These are phyloP conservation scores for Syncephalastrum sp. DNA, from an alignment of 371 early-diverging fungal species.

Conservation along the genomic window DNA sequence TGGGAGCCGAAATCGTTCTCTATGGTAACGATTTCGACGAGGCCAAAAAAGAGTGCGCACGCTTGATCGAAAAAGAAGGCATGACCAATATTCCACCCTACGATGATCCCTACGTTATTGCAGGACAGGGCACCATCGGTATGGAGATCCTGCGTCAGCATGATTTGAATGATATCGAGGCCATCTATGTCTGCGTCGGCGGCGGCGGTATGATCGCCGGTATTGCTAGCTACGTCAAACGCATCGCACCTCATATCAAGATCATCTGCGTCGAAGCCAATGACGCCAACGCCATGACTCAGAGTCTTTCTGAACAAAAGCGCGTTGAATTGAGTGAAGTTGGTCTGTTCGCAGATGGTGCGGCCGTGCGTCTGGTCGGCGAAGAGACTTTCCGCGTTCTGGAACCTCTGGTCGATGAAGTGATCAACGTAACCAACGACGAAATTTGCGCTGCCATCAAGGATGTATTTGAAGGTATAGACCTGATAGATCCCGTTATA, in stretches of 20 bases:
- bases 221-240: slow-evolving; percentile 87
- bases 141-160: slow-evolving; percentile 90
- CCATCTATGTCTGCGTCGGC: slow-evolving; percentile 89
- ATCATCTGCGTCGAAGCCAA: slow-evolving; percentile 90
- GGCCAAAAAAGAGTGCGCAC: slow-evolving; percentile 81
- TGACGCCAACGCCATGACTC: slow-evolving; percentile 91
- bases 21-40: slow-evolving; percentile 92
- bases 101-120: slow-evolving; percentile 97
- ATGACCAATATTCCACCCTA: slow-evolving; percentile 93
- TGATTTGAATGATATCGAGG: slow-evolving; percentile 66
- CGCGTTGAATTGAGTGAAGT: slow-evolving; percentile 74
- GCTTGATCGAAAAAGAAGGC: slow-evolving; percentile 69
- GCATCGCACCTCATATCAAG: slow-evolving; percentile 80
- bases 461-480: slow-evolving; percentile 85
- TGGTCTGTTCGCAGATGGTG: slow-evolving; percentile 96
- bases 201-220: slow-evolving; percentile 96
- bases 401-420: slow-evolving; percentile 69
- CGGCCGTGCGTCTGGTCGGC: slow-evolving; percentile 91
- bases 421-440: slow-evolving; percentile 89
- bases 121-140: slow-evolving; percentile 96
- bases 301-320: slow-evolving; percentile 63
- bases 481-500: neutral
- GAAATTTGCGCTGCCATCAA: slow-evolving; percentile 98
- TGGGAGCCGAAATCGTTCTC: slow-evolving; percentile 91
- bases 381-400: slow-evolving; percentile 84